phyloP scores from a whole-genome alignment of 2,329 filamentous ascomycete genomes.

The Penicillium aurantiogriseum region DNA sequence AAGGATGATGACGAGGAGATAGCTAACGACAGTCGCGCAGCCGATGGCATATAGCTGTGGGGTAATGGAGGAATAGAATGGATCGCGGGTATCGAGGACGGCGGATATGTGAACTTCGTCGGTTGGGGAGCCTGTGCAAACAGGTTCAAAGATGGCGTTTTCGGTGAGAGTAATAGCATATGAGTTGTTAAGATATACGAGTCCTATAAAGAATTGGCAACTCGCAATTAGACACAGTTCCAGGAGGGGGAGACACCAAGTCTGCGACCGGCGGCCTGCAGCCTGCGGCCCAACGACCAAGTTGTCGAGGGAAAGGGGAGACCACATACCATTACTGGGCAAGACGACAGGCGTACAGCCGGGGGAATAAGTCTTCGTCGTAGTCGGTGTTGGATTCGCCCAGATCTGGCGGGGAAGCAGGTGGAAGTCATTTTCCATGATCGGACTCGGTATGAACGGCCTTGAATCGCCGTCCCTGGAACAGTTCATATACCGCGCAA shows the following conservation, averaged over 20 bases:
- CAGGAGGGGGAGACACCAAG: neutral
- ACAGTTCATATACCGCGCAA: slow-evolving; percentile 13
- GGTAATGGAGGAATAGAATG: slow-evolving; percentile 91
- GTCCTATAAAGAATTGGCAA: slow-evolving; percentile 28
- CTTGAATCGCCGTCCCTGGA: slow-evolving; percentile 12
- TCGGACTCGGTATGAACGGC: slow-evolving; percentile 19
- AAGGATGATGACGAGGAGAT: slow-evolving; percentile 89
- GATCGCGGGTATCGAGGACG: slow-evolving; percentile 70
- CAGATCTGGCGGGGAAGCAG: slow-evolving; percentile 42
- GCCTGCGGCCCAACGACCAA: neutral
- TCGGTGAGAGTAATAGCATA: slow-evolving; percentile 46
- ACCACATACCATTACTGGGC: slow-evolving; percentile 54
- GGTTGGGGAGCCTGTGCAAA: slow-evolving; percentile 45
- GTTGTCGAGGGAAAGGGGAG: neutral
- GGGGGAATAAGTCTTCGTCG: slow-evolving; percentile 38
- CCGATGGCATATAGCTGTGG: slow-evolving; percentile 92
- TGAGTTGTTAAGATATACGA: slow-evolving; percentile 43
- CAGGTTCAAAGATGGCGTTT: slow-evolving; percentile 51
- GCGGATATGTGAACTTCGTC: slow-evolving; percentile 43
- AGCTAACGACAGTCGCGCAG: slow-evolving; percentile 84
- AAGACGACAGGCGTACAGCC: slow-evolving; percentile 64
- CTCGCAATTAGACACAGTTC: neutral
- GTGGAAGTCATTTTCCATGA: slow-evolving; percentile 35
- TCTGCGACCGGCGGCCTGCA: neutral
- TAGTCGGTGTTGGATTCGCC: slow-evolving; percentile 40